Percentiles rank a stretch among this genome's conserved stretches.
Conservation (phyloP, 306 rosid species). For the Dicorynia guianensis region DNA sequence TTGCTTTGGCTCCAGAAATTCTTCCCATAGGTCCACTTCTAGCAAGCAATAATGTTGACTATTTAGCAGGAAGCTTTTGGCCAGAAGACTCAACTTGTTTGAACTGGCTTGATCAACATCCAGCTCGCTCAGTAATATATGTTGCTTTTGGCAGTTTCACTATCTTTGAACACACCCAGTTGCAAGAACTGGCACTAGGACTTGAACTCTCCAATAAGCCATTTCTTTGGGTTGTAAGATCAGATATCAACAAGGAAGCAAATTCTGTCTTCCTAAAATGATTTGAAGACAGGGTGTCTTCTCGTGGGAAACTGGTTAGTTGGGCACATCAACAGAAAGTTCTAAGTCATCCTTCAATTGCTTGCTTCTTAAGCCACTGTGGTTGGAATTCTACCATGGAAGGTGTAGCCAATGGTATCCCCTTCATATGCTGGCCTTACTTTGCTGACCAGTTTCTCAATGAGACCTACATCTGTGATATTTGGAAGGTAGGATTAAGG, state of each 20-base stretch:
- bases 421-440: slow-evolving; percentile 47
- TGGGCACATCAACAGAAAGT: slow-evolving; percentile 48
- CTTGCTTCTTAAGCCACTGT: slow-evolving; percentile 46
- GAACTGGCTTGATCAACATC: slow-evolving; percentile 45
- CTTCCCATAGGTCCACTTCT: slow-evolving; percentile 49
- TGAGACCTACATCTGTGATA: slow-evolving; percentile 35
- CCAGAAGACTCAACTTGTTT: slow-evolving; percentile 47
- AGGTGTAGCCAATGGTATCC: slow-evolving; percentile 34
- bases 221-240: slow-evolving; percentile 48
- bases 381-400: slow-evolving; percentile 52
- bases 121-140: slow-evolving; percentile 41
- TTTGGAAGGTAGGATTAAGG: slow-evolving; percentile 41
- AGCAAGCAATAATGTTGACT: slow-evolving; percentile 5
- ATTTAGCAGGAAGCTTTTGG: slow-evolving; percentile 40
- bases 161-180: slow-evolving; percentile 24
- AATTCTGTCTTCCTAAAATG: slow-evolving; percentile 16
- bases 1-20: slow-evolving; percentile 34
- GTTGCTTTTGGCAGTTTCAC: slow-evolving; percentile 54
- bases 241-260: slow-evolving; percentile 28
- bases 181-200: slow-evolving; percentile 46
- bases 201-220: slow-evolving; percentile 41
- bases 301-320: slow-evolving; percentile 31
- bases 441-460: slow-evolving; percentile 41
- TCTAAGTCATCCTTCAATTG: slow-evolving; percentile 37
- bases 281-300: slow-evolving; percentile 30